Base-by-base conservation (phyloP, 768 basidiomycete species). In the Boletus huronensis region DNA sequence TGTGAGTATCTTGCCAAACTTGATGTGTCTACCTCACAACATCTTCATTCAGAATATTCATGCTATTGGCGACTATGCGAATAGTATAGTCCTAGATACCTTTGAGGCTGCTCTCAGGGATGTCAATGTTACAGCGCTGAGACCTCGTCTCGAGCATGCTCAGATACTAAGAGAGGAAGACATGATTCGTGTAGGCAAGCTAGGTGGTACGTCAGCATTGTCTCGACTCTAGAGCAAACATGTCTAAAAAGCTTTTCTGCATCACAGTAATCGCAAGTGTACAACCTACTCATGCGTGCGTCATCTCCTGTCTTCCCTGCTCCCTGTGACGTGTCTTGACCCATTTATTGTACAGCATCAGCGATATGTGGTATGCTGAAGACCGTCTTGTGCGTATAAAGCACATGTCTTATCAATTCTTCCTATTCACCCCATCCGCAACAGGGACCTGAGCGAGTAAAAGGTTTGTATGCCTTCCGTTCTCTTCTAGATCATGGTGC, bases 281-380 rank as follows among this genome's bases (percentile, higher is more conserved):
- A 11, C 93, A 96, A 68, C 93, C 93, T 14, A 93, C 90, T 5
- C 93, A 95, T 74, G 90, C 81, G 82, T 92, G 65, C 65, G 88
- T 38, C 29, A 41, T 35, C 7, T 25, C 10, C 13, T 26, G 1
- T 34, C 17, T 45, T 55, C 39, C 28, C 21, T 40, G 23, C 26
- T 40, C 14, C 25, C 23, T 32, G 21, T 41, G 54, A 53, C 41
- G n/a, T 51, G 28, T 1, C 11, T 40, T 39, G 40, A 48, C 7
- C 17, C 28, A 39, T 26, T 34, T 43, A 23, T 23, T 23, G 28
- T 40, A 53, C 62, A 88, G 87, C 50, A 86, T 80, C 57, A 88
- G 86, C 58, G 90, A 92, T 63, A 95, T 96, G 93, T 87, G 85
- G 80, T 96, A 88, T 67, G 93, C 90, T 7, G 82, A 94, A 70